Conservation (phyloP, 768 basidiomycete genomes). For the Tephrocybe rancida region DNA sequence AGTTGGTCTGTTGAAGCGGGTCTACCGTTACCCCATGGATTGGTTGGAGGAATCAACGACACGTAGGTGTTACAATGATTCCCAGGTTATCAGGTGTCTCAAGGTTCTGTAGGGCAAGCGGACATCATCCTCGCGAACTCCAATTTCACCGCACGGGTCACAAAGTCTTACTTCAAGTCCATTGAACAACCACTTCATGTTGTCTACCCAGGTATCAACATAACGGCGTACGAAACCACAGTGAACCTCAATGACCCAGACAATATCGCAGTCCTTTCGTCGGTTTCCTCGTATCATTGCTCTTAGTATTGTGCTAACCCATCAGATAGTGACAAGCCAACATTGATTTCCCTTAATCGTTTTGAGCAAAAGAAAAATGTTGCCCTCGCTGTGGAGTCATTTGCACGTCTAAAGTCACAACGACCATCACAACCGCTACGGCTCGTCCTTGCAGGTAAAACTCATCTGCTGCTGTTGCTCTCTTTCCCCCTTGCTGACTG, state of each 20-base stretch:
- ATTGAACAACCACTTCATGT: slow-evolving; percentile 65
- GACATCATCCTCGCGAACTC: slow-evolving; percentile 94
- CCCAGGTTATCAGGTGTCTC: background rate
- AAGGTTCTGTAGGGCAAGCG: slow-evolving; percentile 64
- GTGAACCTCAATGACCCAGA: slow-evolving; percentile 49
- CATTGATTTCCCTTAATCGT: slow-evolving; percentile 87
- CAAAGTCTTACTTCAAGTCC: slow-evolving; percentile 72
- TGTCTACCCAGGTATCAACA: slow-evolving; percentile 96
- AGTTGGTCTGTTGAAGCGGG: slow-evolving; percentile 57
- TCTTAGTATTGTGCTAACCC: background rate
- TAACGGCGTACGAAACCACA: slow-evolving; percentile 64
- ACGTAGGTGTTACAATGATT: slow-evolving; percentile 44
- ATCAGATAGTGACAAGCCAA: slow-evolving; percentile 56
- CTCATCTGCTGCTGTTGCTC: background rate
- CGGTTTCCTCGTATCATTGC: slow-evolving; percentile 27
- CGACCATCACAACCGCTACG: slow-evolving; percentile 44
- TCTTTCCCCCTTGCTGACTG: background rate
- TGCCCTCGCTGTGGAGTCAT: slow-evolving; percentile 78
- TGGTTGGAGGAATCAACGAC: slow-evolving; percentile 89
- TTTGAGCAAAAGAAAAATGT: slow-evolving; percentile 97
- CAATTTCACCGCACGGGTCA: slow-evolving; percentile 83
- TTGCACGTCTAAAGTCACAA: slow-evolving; percentile 52
- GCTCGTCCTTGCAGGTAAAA: slow-evolving; percentile 78
- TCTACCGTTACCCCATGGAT: slow-evolving; percentile 92
- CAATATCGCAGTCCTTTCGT: slow-evolving; percentile 60